A percentile compares a stretch with the other conserved stretches of the same genome.
Conservation (phyloP, 192 early-diverging fungal genomes). For the Entophlyctis luteolus region DNA sequence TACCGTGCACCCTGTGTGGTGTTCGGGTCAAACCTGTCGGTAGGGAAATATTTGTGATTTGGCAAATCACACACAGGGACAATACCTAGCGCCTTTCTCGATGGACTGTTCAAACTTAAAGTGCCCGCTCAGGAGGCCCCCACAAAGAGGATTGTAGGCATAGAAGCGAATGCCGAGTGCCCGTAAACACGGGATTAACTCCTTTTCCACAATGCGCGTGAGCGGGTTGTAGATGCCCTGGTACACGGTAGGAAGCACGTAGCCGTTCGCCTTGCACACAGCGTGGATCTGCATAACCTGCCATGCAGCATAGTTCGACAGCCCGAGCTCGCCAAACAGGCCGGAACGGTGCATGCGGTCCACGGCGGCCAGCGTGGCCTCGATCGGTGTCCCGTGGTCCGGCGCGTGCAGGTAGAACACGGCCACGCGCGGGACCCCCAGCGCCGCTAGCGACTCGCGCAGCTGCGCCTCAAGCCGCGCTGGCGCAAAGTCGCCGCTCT, state of each 20-base stretch:
- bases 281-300: slow-evolving; percentile 37
- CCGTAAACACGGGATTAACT: slow-evolving; percentile 59
- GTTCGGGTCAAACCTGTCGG: slow-evolving; percentile 21
- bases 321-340: slow-evolving; percentile 35
- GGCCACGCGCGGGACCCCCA: slow-evolving; percentile 46
- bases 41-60: not conserved
- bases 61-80: not conserved
- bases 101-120: not conserved
- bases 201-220: slow-evolving; percentile 32
- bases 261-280: slow-evolving; percentile 18
- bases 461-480: not conserved
- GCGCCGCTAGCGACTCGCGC: slow-evolving; percentile 37
- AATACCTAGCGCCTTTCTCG: slow-evolving; percentile 7
- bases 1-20: slow-evolving; percentile 16
- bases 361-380: slow-evolving; percentile 49
- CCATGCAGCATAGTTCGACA: slow-evolving; percentile 40
- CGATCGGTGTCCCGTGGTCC: slow-evolving; percentile 50
- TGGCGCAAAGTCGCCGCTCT: not conserved
- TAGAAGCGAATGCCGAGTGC: slow-evolving; percentile 60
- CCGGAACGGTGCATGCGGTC: slow-evolving; percentile 52
- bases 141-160: slow-evolving; percentile 20
- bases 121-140: slow-evolving; percentile 1
- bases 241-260: slow-evolving; percentile 45
- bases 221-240: slow-evolving; percentile 39
- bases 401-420: slow-evolving; percentile 63